Base-by-base conservation (phyloP, 2,329 filamentous ascomycete genomes). In the Raffaelea arxii region DNA sequence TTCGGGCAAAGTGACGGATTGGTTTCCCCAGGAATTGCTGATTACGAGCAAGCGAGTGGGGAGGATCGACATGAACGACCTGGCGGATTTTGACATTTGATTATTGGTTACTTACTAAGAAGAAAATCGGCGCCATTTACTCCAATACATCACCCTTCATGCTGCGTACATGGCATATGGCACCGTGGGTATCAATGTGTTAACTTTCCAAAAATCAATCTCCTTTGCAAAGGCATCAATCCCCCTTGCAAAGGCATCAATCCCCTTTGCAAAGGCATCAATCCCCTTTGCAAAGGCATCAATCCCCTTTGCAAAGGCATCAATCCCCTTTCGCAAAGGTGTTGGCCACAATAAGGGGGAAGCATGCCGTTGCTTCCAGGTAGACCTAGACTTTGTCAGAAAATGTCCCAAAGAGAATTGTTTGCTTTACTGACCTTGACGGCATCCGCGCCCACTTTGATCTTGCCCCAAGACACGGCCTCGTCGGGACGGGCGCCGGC, bases 381-480 rank as follows among this genome's bases (percentile, higher is more conserved):
- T 82, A 82, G 1, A 82, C 77, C 77, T 79, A 25, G 9, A n/a
- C n/a, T n/a, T n/a, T n/a, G n/a, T n/a, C n/a, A n/a, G n/a, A n/a
- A n/a, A n/a, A n/a, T n/a, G n/a, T n/a, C n/a, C n/a, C n/a, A 36
- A 41, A 41, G 12, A 32, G 19, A 22, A 27, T 22, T 7, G 14
- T 36, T 36, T n/a, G 16, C 14, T 6, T 10, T n/a, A 36, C 7
- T 5, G 14, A 88, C 86, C 80, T 97, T 98, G 47, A 97, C 90
- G 56, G 82, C 85, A 52, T 92, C 84, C 2, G 84, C 92, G 44
- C 83, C 86, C 37, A 82, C 73, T 65, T 94, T 96, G 65, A 98
- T 96, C 73, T 98, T 98, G 3, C 92, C 92, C 92, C 92, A 98
- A 52, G 90, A 96, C 16, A 98, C 86, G 5, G 92, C 92, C 68